Evolutionary conservation across 129 eudicot species (phyloP).

Genomic region (Heracleum sosnowskyi): DNA sequence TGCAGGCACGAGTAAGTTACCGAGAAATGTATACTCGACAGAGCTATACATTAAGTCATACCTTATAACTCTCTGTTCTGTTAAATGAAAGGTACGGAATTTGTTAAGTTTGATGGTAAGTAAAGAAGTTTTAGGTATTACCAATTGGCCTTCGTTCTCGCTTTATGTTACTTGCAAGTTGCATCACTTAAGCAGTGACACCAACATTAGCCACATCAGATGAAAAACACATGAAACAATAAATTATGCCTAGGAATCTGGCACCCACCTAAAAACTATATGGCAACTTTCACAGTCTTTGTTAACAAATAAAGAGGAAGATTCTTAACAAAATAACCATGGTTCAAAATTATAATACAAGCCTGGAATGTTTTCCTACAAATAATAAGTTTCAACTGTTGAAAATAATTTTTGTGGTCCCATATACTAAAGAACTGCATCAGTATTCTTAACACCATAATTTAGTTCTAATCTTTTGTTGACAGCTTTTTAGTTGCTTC

Average conservation of each 20-base stretch:
- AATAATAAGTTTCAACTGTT: not conserved
- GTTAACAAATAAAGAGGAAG: not conserved
- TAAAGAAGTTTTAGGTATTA: not conserved
- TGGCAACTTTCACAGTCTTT: not conserved
- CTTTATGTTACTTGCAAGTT: not conserved
- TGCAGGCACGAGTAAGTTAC: not conserved
- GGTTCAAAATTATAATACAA: not conserved
- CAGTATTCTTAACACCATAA: not conserved
- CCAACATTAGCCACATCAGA: not conserved
- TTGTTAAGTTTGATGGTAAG: no score
- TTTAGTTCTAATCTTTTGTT: not conserved
- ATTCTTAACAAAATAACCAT: not conserved
- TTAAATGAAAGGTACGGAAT: not conserved
- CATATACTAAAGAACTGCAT: not conserved
- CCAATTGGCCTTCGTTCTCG: not conserved
- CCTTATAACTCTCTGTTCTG: not conserved
- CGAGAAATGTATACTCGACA: not conserved
- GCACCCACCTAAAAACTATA: not conserved
- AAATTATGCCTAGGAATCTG: not conserved
- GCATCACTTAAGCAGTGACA: not conserved
- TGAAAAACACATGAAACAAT: not conserved
- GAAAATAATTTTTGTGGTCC: not conserved
- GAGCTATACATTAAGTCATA: not conserved
- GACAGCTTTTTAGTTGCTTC: constrained; percentile 73
- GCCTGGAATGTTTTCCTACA: not conserved